phyloP scores from a whole-genome alignment of 1,284 basidiomycete species.

The Irpex sp. region DNA sequence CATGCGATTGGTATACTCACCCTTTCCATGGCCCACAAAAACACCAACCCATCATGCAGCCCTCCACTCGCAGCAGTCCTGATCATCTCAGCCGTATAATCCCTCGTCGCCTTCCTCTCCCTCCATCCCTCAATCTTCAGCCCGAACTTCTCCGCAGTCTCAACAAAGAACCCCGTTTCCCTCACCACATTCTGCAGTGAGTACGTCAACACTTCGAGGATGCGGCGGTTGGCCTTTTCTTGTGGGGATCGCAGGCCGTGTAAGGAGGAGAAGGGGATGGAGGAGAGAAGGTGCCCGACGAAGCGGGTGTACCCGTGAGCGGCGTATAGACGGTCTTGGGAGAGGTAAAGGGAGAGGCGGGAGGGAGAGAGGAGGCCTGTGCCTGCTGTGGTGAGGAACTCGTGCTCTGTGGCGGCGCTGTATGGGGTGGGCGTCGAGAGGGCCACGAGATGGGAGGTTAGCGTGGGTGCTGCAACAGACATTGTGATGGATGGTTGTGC shows the following conservation, averaged over 20 bases:
- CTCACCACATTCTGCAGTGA: conserved; percentile 51
- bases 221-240: conserved; percentile 35
- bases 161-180: conserved; percentile 60
- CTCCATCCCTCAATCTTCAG: conserved; percentile 45
- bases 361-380: conserved; percentile 39
- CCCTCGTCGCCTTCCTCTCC: conserved; percentile 54
- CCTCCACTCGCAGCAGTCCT: conserved; percentile 39
- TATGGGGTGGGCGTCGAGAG: conserved; percentile 34
- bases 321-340: conserved; percentile 68
- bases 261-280: conserved; percentile 41
- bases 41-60: conserved; percentile 61
- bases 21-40: conserved; percentile 77
- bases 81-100: conserved; percentile 69
- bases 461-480: not conserved
- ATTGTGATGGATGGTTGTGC: not conserved
- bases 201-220: conserved; percentile 44
- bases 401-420: conserved; percentile 43
- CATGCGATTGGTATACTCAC: conserved; percentile 27
- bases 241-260: conserved; percentile 27
- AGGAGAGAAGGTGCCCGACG: conserved; percentile 49
- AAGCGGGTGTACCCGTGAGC: conserved; percentile 60
- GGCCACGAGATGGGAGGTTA: conserved; percentile 31
- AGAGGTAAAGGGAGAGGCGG: conserved; percentile 53
- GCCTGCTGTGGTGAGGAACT: conserved; percentile 52
- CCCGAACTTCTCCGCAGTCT: conserved; percentile 38